Percentiles rank a stretch among this genome's conserved stretches.
Conservation (phyloP, 2,329 filamentous ascomycete species). For the Colletotrichum horii region DNA sequence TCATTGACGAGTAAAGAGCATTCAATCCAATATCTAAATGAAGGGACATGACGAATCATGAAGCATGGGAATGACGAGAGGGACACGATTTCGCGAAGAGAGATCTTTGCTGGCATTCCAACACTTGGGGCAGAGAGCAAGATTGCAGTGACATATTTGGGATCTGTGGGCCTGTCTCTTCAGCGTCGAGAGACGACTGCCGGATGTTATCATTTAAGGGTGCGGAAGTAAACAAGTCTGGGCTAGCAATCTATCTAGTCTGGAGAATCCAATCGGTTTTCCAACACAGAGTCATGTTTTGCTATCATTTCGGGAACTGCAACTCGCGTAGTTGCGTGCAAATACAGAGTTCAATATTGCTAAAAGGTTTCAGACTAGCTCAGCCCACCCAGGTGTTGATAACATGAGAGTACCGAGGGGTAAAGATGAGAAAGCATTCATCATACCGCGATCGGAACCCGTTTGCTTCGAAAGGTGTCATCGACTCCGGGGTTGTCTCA, state of each 20-base stretch:
- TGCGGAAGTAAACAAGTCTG: background rate
- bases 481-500: background rate
- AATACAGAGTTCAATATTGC: background rate
- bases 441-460: slow-evolving; percentile 22
- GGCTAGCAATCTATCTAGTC: background rate
- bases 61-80: background rate
- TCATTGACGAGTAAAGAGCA: background rate
- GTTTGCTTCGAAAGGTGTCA: slow-evolving; percentile 24
- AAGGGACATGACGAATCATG: background rate
- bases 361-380: background rate
- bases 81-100: too few species aligned
- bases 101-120: too few species aligned
- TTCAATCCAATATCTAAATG: background rate
- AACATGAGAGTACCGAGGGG: background rate
- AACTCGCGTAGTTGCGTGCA: background rate
- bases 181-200: background rate
- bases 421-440: slow-evolving; percentile 21
- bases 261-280: background rate
- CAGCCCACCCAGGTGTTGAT: background rate
- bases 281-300: background rate
- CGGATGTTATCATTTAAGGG: background rate
- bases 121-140: background rate
- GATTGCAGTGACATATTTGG: background rate
- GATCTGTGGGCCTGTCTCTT: background rate
- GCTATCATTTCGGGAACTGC: background rate